Conservation (phyloP, 306 rosid genomes). For the Amphicarpaea edgeworthii region DNA sequence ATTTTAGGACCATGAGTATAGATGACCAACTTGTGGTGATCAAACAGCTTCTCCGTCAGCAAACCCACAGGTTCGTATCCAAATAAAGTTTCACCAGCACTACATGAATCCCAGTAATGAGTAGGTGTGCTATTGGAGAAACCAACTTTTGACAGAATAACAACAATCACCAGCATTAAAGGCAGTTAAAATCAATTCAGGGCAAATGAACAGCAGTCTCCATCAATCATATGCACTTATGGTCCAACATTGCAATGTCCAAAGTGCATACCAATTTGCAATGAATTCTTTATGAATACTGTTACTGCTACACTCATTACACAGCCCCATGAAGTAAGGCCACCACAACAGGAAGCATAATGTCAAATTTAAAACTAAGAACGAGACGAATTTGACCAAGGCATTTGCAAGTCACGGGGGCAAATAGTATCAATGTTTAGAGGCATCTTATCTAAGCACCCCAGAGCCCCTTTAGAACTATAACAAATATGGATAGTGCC, state of each 20-base stretch:
- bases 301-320: slow-evolving; percentile 31
- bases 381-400: slow-evolving; percentile 17
- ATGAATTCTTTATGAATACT: slow-evolving; percentile 18
- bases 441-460: slow-evolving; percentile 42
- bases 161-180: slow-evolving; percentile 37
- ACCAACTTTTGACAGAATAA: slow-evolving; percentile 33
- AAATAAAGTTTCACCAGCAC: slow-evolving; percentile 30
- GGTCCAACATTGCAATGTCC: slow-evolving; percentile 44
- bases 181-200: slow-evolving; percentile 22
- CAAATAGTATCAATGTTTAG: slow-evolving; percentile 27
- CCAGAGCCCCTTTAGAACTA: slow-evolving; percentile 42
- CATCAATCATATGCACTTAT: slow-evolving; percentile 37
- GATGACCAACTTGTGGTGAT: slow-evolving; percentile 22
- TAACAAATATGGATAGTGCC: slow-evolving; percentile 17
- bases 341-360: slow-evolving; percentile 14
- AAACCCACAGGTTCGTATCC: slow-evolving; percentile 27
- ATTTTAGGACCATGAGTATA: slow-evolving; percentile 8
- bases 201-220: slow-evolving; percentile 33
- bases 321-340: slow-evolving; percentile 34
- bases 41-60: slow-evolving; percentile 37
- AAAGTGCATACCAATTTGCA: slow-evolving; percentile 38
- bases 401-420: slow-evolving; percentile 18
- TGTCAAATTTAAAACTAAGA: slow-evolving; percentile 23
- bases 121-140: slow-evolving; percentile 29
- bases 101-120: slow-evolving; percentile 19